Evolutionary conservation across 2,329 filamentous ascomycete species (phyloP), one percentile per base, ranked within the genome.

Genomic region (Zalaria obscura): DNA sequence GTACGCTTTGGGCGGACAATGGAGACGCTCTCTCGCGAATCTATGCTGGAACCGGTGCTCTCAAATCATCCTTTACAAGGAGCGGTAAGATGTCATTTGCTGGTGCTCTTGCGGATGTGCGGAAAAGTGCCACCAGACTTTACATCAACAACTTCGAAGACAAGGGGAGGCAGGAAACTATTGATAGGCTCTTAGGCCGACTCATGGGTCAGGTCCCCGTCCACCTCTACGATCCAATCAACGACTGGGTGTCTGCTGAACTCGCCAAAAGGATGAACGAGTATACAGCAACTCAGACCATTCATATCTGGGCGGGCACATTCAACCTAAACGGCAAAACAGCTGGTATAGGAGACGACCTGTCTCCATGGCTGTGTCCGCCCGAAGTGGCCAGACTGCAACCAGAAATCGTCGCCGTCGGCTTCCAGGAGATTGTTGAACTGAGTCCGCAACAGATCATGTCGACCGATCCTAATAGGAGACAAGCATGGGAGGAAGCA

Each of bases 141-240:
- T 96, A 95, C 57, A 89, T 95, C 64, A 98, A 98, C 64, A 96
- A 95, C 56, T 96, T 98, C 58, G 76, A 87, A 5, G 91, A 98
- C 59, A 93, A 93, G 49, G 83, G 80, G 25, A 74, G 87, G 37
- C 91, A 98, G 57, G 88, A 86, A 51, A 95, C 86, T 1, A 96
- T 98, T 50, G 91, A 98, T 60, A 80, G 93, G 65, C 72, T 98
- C 4, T 70, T 98, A n/a, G 89, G 89, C 3, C 75, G 87, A 41
- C 64, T 94, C 34, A 80, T 93, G 45, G 83, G 85, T 26, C 89
- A 96, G 59, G 66, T 72, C 1, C 78, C 85, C 1, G 89, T 96
- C 3, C 76, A 88, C 56, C 67, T 98, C 1, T 93, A 84, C 57
- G 91, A 98, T 58, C 91, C 91, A 2, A 84, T 96, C 52, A 96